Base-by-base conservation (phyloP, 345 rosid species). In the Psidium friedrichsthalianum region DNA sequence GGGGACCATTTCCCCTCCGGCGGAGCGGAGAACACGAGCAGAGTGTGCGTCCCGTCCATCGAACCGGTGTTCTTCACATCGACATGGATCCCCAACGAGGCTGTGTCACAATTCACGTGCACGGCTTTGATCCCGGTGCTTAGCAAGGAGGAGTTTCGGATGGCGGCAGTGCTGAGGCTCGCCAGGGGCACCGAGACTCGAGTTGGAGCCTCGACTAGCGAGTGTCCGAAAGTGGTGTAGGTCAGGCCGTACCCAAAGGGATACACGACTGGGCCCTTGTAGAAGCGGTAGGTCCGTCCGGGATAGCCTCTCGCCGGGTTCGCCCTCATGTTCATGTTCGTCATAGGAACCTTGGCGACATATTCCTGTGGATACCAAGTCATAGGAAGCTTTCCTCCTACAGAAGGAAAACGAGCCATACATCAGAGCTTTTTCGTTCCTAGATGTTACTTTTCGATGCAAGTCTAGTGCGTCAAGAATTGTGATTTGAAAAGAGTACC, bases 291-390 rank as follows among this genome's bases (percentile, higher is more conserved):
- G 21, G 99, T 96, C 59, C 99, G 92, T 78, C 99, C 99, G 1
- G 99, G 99, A 88, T 97, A 96, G 47, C 92, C 93, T 69, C 91
- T 84, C 11, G 85, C 86, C 59, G 91, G 90, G 51, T 90, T 78
- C 13, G 95, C 89, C 74, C 99, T 88, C 98, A 96, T 92, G 82
- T 90, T 92, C 99, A 97, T 97, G 89, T 89, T 87, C 29, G 98
- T 94, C 99, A 97, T 97, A 32, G 99, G 99, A 11, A 94, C 91
- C 82, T 91, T 94, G 56, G 94, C 85, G 13, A 94, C 88, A 84
- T 94, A 97, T 6, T 90, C 92, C 86, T 95, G 94, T 12, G 98
- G 99, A 85, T 97, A 97, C 98, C 98, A 96, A 51, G 99, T 97
- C 94, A 97, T 89, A 5, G 99, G 99, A 85, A 97, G 64, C 86